phyloP scores from a whole-genome alignment of 2,329 filamentous ascomycete species.

The Sporothrix humicola region DNA sequence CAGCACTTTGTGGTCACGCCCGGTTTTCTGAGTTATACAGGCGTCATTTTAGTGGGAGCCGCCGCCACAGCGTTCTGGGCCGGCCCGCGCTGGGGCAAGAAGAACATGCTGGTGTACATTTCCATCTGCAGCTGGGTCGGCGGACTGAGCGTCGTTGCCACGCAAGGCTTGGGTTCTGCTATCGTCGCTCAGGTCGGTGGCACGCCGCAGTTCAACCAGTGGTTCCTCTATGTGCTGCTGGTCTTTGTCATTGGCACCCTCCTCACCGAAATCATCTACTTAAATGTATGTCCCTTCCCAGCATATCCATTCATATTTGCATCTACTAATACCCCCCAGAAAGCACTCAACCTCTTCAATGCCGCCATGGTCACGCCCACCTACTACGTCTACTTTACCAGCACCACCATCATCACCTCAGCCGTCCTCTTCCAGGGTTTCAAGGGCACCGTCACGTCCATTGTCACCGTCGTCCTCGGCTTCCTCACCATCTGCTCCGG shows the following conservation, averaged over 20 bases:
- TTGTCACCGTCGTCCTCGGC: slow-evolving; percentile 88
- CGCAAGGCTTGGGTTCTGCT: slow-evolving; percentile 88
- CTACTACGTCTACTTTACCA: slow-evolving; percentile 99
- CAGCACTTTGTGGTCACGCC: slow-evolving; percentile 83
- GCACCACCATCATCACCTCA: slow-evolving; percentile 90
- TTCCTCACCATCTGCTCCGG: slow-evolving; percentile 94
- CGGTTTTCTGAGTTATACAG: slow-evolving; percentile 83
- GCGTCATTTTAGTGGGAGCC: slow-evolving; percentile 78
- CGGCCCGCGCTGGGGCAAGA: slow-evolving; percentile 89
- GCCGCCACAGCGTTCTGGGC: slow-evolving; percentile 76
- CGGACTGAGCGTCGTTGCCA: slow-evolving; percentile 91
- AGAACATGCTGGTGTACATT: slow-evolving; percentile 97
- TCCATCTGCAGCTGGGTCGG: slow-evolving; percentile 95
- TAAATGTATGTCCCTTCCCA: slow-evolving; percentile 73
- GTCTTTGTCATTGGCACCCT: slow-evolving; percentile 91
- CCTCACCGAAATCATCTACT: slow-evolving; percentile 89
- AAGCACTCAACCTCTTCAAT: slow-evolving; percentile 97
- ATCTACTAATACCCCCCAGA: no score
- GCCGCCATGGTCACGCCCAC: slow-evolving; percentile 96
- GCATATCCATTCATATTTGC: no score
- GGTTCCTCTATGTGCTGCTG: slow-evolving; percentile 92
- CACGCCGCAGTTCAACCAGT: slow-evolving; percentile 89
- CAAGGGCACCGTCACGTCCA: slow-evolving; percentile 80
- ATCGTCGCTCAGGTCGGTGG: slow-evolving; percentile 86
- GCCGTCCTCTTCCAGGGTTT: slow-evolving; percentile 92